A percentile compares a stretch with the other conserved stretches of the same genome.
These are phyloP conservation scores for Pseudogymnoascus destructans DNA, from an alignment of 2,329 filamentous ascomycete species.

Conservation along the genomic window DNA sequence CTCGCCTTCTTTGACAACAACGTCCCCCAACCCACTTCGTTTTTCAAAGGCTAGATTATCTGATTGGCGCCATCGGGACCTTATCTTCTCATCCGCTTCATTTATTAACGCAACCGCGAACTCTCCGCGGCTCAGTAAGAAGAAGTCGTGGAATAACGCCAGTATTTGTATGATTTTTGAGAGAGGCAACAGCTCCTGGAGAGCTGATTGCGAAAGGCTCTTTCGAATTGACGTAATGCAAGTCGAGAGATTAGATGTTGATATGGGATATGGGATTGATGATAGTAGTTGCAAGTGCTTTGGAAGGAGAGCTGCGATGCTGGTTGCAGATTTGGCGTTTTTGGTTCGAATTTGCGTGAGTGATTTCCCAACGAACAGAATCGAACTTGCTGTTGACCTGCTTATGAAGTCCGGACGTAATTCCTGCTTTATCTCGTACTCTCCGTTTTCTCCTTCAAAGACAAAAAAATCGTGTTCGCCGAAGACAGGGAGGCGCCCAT, in stretches of 20 bases:
- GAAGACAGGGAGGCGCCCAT: conserved; percentile 67
- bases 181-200: conserved; percentile 71
- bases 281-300: conserved; percentile 59
- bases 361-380: conserved; percentile 83
- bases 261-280: conserved; percentile 59
- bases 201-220: conserved; percentile 68
- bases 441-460: conserved; percentile 32
- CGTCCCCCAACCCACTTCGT: conserved; percentile 44
- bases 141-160: conserved; percentile 69
- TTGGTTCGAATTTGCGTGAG: conserved; percentile 66
- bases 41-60: conserved; percentile 45
- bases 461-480: conserved; percentile 84
- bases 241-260: conserved; percentile 53
- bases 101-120: conserved; percentile 79
- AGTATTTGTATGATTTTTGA: conserved; percentile 65
- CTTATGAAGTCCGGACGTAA: conserved; percentile 73
- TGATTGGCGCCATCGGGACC: conserved; percentile 56
- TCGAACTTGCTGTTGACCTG: conserved; percentile 59
- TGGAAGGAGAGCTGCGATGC: conserved; percentile 39
- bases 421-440: conserved; percentile 44
- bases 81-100: conserved; percentile 69
- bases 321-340: conserved; percentile 27
- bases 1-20: conserved; percentile 76
- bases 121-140: conserved; percentile 76
- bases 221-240: conserved; percentile 65